Evolutionary conservation across 345 rosid genomes (phyloP), one percentile per base, ranked within the genome.

Genomic region (Dovyalis caffra): DNA sequence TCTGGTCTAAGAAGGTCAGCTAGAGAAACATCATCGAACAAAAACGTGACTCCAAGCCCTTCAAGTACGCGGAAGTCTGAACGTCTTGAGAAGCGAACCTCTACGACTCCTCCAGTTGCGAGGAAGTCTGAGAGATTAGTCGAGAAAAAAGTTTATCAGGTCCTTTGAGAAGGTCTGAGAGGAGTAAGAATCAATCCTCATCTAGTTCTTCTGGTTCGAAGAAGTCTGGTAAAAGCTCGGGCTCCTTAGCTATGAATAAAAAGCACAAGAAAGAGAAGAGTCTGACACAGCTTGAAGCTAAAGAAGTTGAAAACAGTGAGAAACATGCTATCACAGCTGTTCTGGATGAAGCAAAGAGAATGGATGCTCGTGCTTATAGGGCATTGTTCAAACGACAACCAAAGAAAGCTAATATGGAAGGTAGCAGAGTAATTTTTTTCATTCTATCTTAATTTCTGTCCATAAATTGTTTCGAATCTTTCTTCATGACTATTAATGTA

Each of bases 131-230:
- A 72, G 77, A 79, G 72, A 73, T 49, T 49, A 21, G 53, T 70
- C 43, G 89, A 85, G 84, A 87, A 85, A 81, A 73, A 64, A 83
- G 23, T 45, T 45, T 65, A 0, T 51, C 72, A 2, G 77, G 81
- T 82, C 82, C 92, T 49, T 72, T 87, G 80, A 86, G 86, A 81
- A 87, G 92, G 83, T 84, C 91, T 1, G 76, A 74, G 77, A 86
- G 87, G 86, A 84, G 87, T 65, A 88, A 87, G 83, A 85, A 70
- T 68, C 81, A 75, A 47, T 57, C 79, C 18, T 77, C 80, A 21
- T 82, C 85, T 5, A 77, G 61, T 71, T 57, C 79, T 70, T 49
- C 76, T 56, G 66, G 45, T 49, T 85, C 85, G 2, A 87, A 81
- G 77, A 71, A 80, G 66, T 74, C 86, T 35, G 79, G 74, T 32